These are phyloP conservation scores for Solanum hybrid DNA, from an alignment of 305 asterid species.

Conservation along the genomic window DNA sequence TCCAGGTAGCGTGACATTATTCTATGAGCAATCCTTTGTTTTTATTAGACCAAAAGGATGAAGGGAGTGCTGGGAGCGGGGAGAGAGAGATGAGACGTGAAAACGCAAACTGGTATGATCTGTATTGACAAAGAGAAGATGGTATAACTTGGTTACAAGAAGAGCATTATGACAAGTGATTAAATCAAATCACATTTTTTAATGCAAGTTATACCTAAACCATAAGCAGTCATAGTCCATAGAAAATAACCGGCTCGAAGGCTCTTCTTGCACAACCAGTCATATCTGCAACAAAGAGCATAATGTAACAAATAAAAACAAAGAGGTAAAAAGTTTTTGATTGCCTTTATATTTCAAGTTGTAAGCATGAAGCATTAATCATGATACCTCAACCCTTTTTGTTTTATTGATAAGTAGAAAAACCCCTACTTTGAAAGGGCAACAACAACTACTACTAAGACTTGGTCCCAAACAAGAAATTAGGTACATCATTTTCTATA, in stretches of 20 bases:
- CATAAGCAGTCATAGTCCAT: constrained; percentile 88
- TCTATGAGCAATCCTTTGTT: not conserved
- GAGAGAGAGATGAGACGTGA: not conserved
- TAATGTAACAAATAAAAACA: not conserved
- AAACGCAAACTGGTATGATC: not conserved
- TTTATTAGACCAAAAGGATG: not conserved
- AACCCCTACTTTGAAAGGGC: not conserved
- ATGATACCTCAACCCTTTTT: not conserved
- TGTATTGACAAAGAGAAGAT: not conserved
- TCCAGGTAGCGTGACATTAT: not conserved
- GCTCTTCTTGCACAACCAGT: constrained; percentile 80
- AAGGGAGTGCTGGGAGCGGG: not conserved
- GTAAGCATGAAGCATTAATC: not conserved
- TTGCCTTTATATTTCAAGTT: not conserved
- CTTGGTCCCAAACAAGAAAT: not conserved
- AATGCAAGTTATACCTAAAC: constrained; percentile 51
- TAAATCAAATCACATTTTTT: not conserved
- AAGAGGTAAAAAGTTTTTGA: not conserved
- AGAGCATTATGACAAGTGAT: not conserved
- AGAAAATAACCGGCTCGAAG: constrained; percentile 73
- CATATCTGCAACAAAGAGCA: constrained; percentile 43
- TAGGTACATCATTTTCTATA: not conserved
- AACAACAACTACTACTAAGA: not conserved
- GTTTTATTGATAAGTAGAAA: not conserved
- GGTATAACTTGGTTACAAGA: not conserved